phyloP scores from a whole-genome alignment of 306 rosid genomes.

The Malus orientalis region DNA sequence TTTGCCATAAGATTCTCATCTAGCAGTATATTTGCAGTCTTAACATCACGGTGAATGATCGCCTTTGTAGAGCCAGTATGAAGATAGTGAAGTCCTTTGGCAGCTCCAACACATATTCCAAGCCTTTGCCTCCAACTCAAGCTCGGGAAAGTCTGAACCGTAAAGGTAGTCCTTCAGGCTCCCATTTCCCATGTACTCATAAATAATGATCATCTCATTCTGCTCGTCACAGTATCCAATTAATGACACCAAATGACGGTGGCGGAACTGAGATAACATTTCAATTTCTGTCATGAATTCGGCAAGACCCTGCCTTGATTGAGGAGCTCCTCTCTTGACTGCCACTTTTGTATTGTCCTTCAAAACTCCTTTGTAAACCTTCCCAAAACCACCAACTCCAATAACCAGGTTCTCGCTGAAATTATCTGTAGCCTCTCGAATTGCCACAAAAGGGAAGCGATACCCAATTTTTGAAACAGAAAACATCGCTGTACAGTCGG shows the following conservation, averaged over 20 bases:
- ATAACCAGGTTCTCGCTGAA: conserved; percentile 50
- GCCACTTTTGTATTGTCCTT: conserved; percentile 55
- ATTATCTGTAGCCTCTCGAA: conserved; percentile 53
- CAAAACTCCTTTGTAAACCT: conserved; percentile 58
- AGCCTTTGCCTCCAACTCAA: conserved; percentile 61
- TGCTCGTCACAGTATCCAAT: conserved; percentile 63
- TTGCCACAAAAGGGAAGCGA: conserved; percentile 36
- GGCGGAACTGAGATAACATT: conserved; percentile 64
- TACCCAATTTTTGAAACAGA: conserved; percentile 41
- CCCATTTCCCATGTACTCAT: conserved; percentile 63
- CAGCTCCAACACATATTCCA: conserved; percentile 70
- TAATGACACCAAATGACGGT: conserved; percentile 61
- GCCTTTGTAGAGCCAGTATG: conserved; percentile 60
- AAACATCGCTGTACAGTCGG: conserved; percentile 12
- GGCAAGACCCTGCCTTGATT: conserved; percentile 49
- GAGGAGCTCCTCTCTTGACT: conserved; percentile 46
- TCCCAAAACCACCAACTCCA: conserved; percentile 70
- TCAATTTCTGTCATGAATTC: conserved; percentile 67
- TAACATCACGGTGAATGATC: conserved; percentile 69
- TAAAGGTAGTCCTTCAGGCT: conserved; percentile 49
- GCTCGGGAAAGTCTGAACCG: conserved; percentile 33
- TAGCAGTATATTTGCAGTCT: conserved; percentile 61
- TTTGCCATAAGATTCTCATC: conserved; percentile 55
- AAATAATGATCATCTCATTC: conserved; percentile 55
- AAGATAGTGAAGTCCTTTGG: conserved; percentile 70